Conservation (phyloP, 768 basidiomycete genomes). For the Lentinula boryana region DNA sequence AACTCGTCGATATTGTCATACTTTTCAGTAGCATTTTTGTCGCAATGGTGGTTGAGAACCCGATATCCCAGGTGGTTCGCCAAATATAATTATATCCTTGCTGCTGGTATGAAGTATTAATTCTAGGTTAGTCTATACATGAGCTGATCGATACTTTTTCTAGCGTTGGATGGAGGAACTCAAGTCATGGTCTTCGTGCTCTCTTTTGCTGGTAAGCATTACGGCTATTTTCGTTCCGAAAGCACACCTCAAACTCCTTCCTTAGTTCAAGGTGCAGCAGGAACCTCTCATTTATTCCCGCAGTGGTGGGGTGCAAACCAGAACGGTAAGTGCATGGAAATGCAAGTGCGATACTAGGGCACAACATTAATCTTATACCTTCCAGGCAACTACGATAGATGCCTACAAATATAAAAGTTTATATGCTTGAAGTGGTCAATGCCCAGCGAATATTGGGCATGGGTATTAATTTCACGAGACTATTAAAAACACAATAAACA, state of each 20-base stretch:
- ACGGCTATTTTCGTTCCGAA: neutral
- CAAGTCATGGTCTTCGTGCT: slow-evolving; percentile 24
- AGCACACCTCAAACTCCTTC: neutral
- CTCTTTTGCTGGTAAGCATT: slow-evolving; percentile 20
- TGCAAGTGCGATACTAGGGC: too few relatives aligned
- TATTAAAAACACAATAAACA: neutral
- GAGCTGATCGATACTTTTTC: too few relatives aligned
- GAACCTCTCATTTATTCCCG: slow-evolving; percentile 43
- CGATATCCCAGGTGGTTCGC: slow-evolving; percentile 41
- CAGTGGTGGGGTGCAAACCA: slow-evolving; percentile 58
- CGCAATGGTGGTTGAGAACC: slow-evolving; percentile 37
- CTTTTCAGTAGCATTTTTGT: slow-evolving; percentile 39
- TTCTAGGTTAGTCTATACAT: too few relatives aligned
- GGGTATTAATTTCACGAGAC: neutral
- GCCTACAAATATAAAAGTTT: neutral
- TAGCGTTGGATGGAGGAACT: slow-evolving; percentile 22
- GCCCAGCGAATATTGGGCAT: neutral
- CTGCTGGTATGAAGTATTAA: slow-evolving; percentile 24
- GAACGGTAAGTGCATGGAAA: slow-evolving; percentile 23
- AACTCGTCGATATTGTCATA: slow-evolving; percentile 46
- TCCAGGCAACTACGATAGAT: slow-evolving; percentile 12
- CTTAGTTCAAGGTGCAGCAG: slow-evolving; percentile 42
- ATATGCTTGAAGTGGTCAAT: too few relatives aligned
- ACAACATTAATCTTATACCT: neutral
- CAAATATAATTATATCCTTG: slow-evolving; percentile 47